Percentiles rank a stretch among this genome's conserved stretches.
phyloP scores from a whole-genome alignment of 345 rosid species.

The Camelina sativa region DNA sequence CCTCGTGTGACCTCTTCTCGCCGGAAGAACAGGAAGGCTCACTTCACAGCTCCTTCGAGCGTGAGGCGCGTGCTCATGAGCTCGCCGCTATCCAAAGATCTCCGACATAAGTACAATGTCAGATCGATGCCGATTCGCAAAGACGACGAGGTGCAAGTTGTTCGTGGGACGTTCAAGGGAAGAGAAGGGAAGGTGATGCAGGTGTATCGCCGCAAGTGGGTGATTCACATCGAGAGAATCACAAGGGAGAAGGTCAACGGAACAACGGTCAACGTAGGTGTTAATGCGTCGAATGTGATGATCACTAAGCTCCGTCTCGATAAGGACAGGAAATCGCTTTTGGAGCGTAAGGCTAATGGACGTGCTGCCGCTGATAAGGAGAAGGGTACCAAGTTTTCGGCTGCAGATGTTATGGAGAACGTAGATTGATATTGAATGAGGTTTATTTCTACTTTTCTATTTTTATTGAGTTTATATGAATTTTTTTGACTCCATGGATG shows the following conservation, averaged over 20 bases:
- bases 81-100: constrained; percentile 63
- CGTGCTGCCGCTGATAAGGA: constrained; percentile 72
- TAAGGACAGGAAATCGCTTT: constrained; percentile 64
- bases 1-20: constrained; percentile 69
- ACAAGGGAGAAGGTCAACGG: constrained; percentile 79
- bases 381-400: constrained; percentile 70
- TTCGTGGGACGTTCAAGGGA: constrained; percentile 72
- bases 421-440: constrained; percentile 43
- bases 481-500: not conserved
- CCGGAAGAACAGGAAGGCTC: constrained; percentile 77
- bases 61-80: constrained; percentile 71
- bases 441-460: not conserved
- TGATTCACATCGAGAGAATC: constrained; percentile 74
- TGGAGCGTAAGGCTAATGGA: constrained; percentile 76
- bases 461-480: not conserved
- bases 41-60: constrained; percentile 70
- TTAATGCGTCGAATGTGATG: constrained; percentile 66
- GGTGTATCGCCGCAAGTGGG: constrained; percentile 76
- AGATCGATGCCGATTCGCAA: constrained; percentile 72
- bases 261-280: constrained; percentile 69
- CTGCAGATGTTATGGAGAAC: constrained; percentile 72
- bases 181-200: constrained; percentile 77
- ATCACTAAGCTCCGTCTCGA: constrained; percentile 71
- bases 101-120: constrained; percentile 70
- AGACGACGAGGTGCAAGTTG: constrained; percentile 74